phyloP scores from a whole-genome alignment of 345 rosid genomes.

The Euphorbia lathyris region DNA sequence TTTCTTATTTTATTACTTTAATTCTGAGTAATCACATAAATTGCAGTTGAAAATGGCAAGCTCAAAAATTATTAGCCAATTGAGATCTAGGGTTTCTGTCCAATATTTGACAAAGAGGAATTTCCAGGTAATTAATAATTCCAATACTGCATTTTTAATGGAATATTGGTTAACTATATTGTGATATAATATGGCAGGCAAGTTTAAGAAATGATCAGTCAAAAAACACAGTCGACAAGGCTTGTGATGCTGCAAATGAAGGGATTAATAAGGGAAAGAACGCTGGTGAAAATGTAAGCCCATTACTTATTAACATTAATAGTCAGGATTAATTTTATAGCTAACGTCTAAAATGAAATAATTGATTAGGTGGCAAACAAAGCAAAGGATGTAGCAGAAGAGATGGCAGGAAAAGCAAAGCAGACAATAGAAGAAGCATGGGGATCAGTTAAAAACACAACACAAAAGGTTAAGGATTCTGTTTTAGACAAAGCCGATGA shows the following conservation, averaged over 20 bases:
- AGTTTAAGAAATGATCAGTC: conserved; percentile 11
- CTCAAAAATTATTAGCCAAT: conserved; percentile 5
- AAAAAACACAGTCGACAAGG: background rate
- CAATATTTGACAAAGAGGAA: conserved; percentile 14
- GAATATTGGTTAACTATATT: background rate
- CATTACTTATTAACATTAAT: background rate
- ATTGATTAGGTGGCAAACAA: conserved; percentile 26
- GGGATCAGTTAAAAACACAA: conserved; percentile 37
- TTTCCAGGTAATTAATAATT: conserved; percentile 17
- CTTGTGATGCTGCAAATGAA: conserved; percentile 14
- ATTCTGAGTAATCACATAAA: background rate
- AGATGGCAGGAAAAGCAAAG: conserved; percentile 23
- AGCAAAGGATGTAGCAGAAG: conserved; percentile 21
- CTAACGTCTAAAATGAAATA: too few species aligned
- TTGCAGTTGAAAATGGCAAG: conserved; percentile 20
- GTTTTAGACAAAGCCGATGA: conserved; percentile 26
- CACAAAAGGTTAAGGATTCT: conserved; percentile 31
- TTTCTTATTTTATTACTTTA: too few species aligned
- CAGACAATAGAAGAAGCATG: conserved; percentile 38
- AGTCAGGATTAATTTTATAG: too few species aligned
- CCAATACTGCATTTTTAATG: background rate
- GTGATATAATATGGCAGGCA: conserved; percentile 10
- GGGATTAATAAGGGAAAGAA: conserved; percentile 12
- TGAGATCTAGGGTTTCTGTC: conserved; percentile 22
- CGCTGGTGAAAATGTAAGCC: conserved; percentile 12